Evolutionary conservation across 225 moss, liverwort and hornwort genomes (phyloP), one percentile per base, ranked within the genome.

Genomic region (Rhytidiadelphus loreus): DNA sequence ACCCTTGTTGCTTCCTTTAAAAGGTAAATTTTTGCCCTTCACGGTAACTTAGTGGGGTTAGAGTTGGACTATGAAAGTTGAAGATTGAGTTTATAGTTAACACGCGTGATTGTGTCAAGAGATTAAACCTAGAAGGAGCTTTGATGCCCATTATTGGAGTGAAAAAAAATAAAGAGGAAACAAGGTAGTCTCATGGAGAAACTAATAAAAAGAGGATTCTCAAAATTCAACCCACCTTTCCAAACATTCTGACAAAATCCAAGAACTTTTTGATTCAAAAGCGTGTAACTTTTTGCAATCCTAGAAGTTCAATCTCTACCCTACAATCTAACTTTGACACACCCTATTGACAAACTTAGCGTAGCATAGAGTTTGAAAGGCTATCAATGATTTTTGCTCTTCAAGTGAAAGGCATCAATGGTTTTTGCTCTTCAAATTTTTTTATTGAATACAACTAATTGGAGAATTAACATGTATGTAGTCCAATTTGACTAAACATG

Each of bases 81-180:
- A 28, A 44, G 8, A 17, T 46, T 72, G 29, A 72, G 29, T 44
- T 46, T 16, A 6, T 29, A 0, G 4, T 16, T 44, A 28, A 17
- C 0, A 11, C 17, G 29, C 29, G 3, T 44, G 72, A 28, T 10
- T 72, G 9, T 0, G 0, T 43, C 6, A 29, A 44, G 6, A 44
- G 3, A 44, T 10, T 28, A 28, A 16, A 17, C 0, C 6, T 46
- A 17, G 0, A 29, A 11, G 29, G 1, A 46, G 11, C 6, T 73
- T 29, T 18, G 13, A 18, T 0, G 1, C 2, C 29, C 1, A 17
- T 29, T 29, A 29, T 28, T 0, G 2, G 2, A 0, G 5, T 30
- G 4, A 11, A 3, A 33, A 32, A 30, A 46, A 73, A 0, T 30
- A 46, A n/a, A 46, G 0, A 30, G 2, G 10, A 74, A 30, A 74